A percentile compares a stretch with the other conserved stretches of the same genome.
Conservation (phyloP, 306 rosid genomes). For the Hippophae gyantsensis region DNA sequence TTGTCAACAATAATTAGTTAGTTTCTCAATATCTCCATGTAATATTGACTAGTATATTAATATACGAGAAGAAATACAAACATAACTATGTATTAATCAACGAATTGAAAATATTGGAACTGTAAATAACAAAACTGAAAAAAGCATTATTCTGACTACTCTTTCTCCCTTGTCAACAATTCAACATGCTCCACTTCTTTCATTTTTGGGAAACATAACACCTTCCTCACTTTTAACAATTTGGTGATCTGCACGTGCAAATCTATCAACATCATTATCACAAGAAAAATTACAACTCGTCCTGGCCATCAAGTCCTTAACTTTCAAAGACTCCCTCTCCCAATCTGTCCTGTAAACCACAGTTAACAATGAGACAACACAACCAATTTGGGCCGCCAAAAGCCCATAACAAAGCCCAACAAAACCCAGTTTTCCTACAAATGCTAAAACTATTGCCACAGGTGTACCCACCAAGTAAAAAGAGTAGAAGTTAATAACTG, state of each 20-base stretch:
- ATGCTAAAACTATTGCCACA: constrained; percentile 20
- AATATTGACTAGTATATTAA: too few relatives aligned
- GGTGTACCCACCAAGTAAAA: constrained; percentile 33
- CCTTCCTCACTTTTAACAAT: neutral
- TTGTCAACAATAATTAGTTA: too few relatives aligned
- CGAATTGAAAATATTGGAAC: too few relatives aligned
- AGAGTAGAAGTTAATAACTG: constrained; percentile 24
- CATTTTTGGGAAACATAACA: neutral
- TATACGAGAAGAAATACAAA: too few relatives aligned
- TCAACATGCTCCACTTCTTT: too few relatives aligned
- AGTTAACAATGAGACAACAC: constrained; percentile 17
- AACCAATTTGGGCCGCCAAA: constrained; percentile 28
- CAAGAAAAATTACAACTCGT: neutral
- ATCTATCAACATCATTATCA: neutral
- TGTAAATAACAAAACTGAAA: too few relatives aligned
- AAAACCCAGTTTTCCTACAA: constrained; percentile 21
- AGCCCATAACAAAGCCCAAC: constrained; percentile 32
- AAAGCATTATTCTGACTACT: too few relatives aligned
- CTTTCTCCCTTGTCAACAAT: too few relatives aligned
- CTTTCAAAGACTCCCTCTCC: constrained; percentile 22
- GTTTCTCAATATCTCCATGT: too few relatives aligned
- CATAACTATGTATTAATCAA: too few relatives aligned
- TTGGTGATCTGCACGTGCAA: neutral
- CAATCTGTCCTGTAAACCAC: constrained; percentile 26
- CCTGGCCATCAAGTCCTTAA: constrained; percentile 11